Conservation (phyloP, 805 yeast genomes). For the Starmerella scarabaei region DNA sequence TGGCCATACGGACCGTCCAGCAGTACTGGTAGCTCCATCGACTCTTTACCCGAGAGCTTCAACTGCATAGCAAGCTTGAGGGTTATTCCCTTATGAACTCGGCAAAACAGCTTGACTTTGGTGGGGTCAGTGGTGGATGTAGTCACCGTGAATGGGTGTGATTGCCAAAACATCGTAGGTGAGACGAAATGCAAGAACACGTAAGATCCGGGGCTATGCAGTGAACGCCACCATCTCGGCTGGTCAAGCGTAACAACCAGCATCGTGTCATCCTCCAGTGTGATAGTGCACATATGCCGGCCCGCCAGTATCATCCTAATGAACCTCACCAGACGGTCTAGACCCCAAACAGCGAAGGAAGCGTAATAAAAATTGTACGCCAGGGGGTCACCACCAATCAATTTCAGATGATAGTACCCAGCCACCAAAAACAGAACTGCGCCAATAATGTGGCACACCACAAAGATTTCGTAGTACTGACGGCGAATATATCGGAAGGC, state of each 20-base stretch:
- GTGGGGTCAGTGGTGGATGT: conserved; percentile 9
- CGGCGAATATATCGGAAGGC: conserved; percentile 41
- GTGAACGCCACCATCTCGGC: conserved; percentile 37
- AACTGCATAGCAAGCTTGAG: conserved; percentile 15
- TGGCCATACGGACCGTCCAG: conserved; percentile 66
- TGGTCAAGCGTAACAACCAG: conserved; percentile 23
- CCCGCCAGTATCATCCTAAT: conserved; percentile 31
- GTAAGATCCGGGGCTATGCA: conserved; percentile 38
- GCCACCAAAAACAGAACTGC: conserved; percentile 37
- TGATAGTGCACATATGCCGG: conserved; percentile 1
- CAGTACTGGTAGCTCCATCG: conserved; percentile 16
- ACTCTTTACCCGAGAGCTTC: neutral
- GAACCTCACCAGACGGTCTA: conserved; percentile 49
- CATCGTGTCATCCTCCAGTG: conserved; percentile 11
- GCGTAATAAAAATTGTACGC: conserved; percentile 33
- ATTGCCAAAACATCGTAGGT: conserved; percentile 46
- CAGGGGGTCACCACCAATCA: conserved; percentile 12
- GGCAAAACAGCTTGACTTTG: conserved; percentile 17
- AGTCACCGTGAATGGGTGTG: conserved; percentile 54
- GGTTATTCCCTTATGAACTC: conserved; percentile 44
- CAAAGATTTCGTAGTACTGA: conserved; percentile 43
- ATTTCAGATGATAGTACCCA: conserved; percentile 40
- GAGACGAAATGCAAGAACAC: conserved; percentile 41
- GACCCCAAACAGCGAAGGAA: conserved; percentile 53
- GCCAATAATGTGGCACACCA: conserved; percentile 40